Evolutionary conservation across 306 rosid genomes (phyloP), one percentile per base, ranked within the genome.

Genomic region (Arachis stenosperma): DNA sequence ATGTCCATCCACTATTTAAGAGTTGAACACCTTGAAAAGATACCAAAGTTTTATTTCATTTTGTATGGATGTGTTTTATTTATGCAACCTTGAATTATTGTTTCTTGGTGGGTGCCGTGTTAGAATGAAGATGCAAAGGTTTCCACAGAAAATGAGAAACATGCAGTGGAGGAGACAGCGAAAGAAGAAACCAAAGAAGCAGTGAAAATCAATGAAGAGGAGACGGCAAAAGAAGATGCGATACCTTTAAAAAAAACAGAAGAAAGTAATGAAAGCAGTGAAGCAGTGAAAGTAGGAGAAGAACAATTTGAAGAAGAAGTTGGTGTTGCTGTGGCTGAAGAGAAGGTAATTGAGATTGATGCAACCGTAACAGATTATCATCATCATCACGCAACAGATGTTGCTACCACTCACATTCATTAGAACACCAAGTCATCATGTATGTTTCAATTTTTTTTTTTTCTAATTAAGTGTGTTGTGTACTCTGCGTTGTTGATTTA

Each of bases 71-170:
- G 27, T 22, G 27, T 22, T 22, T 22, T 22, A 22, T 22, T 22
- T 41, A 11, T 59, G 48, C 30, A 70, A 47, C 3, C 42, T 12
- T 51, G 37, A 33, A 33, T 33, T 33, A 33, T 33, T 33, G 37
- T 33, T 53, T 59, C 9, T 5, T 39, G 57, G 15, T 54, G 37
- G 39, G 30, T 71, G 17, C 51, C 37, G 30, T 71, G 17, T 57
- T 65, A 81, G 88, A 75, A 71, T 42, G 81, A 81, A 62, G 81
- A 61, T 36, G 41, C 55, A 50, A 77, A 70, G 59, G 73, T 8
- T 52, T 27, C 67, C 54, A 33, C 61, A 42, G 75, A 75, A 65
- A 79, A 55, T 50, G 76, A 61, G 15, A 67, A 84, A 48, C 54
- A 72, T 5, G 8, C 51, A 12, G 71, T 3, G 37, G 82, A 62